Base-by-base conservation (phyloP, 108 stramenopile species). In the Cyclotella atomus region DNA sequence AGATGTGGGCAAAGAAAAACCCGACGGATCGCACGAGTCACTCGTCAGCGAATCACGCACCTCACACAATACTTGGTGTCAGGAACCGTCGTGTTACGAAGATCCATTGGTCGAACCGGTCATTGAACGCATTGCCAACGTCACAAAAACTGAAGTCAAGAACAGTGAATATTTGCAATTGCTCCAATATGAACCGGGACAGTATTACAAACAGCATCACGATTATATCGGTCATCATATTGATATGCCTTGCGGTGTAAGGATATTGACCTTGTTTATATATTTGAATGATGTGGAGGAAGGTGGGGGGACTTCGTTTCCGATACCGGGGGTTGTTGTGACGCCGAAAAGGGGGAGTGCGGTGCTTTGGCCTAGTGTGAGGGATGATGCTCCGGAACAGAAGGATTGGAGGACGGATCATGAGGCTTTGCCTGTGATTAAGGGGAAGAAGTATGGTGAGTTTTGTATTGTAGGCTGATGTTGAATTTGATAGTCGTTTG, bases 261-360 rank as follows among this genome's bases (percentile, higher is more conserved):
- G 96, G 17, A 94, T 97, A 55, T 56, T 94, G 75, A 94, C 68
- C 41, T 91, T 91, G 33, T 97, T 89, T 60, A 62, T 97, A 16
- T 97, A 97, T 66, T 69, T 97, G 43, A 91, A 88, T 46, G 90
- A 94, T 47, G 95, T 86, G 6, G 84, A 84, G 34, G 82, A 68
- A 16, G 88, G 85, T 1, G 88, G 85, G 9, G 65, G 85, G 20
- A 89, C 88, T 0, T 35, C 52, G 24, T 89, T 89, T 62, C 83
- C 83, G 15, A 23, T 68, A 0, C 34, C 82, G 1, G 71, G 59
- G 24, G 33, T 73, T n/a, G 34, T 33, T 15, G 76, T 76, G 12
- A 61, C 49, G 20, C 82, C 82, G 12, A 91, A 91, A 67, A 84
- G 77, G 57, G 92, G 93, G 15, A 59, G 86, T 54, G 93, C 91